A percentile compares a stretch with the other conserved stretches of the same genome.
These are phyloP conservation scores for Camellia granthamiana DNA, from an alignment of 148 eudicot genomes.

Conservation along the genomic window DNA sequence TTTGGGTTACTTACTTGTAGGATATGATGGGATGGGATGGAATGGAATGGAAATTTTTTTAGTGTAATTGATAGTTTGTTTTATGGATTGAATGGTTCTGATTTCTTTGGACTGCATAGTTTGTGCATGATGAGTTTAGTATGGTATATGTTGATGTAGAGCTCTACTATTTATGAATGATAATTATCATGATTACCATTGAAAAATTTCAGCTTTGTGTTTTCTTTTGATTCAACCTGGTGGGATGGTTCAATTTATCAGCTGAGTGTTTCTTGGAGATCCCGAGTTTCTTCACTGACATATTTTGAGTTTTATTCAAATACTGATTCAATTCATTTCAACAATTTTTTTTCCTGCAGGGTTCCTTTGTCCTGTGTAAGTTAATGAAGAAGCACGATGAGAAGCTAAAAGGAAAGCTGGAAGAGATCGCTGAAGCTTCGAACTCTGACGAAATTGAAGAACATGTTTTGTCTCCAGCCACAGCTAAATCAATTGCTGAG, in stretches of 20 bases:
- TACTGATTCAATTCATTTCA: neutral
- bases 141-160: neutral
- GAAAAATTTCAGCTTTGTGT: neutral
- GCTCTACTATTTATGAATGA: neutral
- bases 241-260: neutral
- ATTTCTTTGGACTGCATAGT: neutral
- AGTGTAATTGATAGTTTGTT: neutral
- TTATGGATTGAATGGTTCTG: neutral
- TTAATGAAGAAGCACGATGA: slow-evolving; percentile 72
- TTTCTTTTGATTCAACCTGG: neutral
- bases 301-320: slow-evolving; percentile 5
- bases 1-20: neutral
- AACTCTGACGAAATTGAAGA: slow-evolving; percentile 54
- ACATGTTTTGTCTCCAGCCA: slow-evolving; percentile 36
- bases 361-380: slow-evolving; percentile 76
- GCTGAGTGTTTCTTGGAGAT: slow-evolving; percentile 7
- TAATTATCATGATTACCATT: neutral
- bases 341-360: slow-evolving; percentile 31
- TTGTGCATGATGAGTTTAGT: neutral
- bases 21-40: neutral
- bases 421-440: slow-evolving; percentile 53
- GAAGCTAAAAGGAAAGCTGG: slow-evolving; percentile 51
- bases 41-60: neutral
- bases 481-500: slow-evolving; percentile 38
- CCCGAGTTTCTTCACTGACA: neutral